Base-by-base conservation (phyloP, 2,329 filamentous ascomycete genomes). In the Pseudopyricularia javanii region DNA sequence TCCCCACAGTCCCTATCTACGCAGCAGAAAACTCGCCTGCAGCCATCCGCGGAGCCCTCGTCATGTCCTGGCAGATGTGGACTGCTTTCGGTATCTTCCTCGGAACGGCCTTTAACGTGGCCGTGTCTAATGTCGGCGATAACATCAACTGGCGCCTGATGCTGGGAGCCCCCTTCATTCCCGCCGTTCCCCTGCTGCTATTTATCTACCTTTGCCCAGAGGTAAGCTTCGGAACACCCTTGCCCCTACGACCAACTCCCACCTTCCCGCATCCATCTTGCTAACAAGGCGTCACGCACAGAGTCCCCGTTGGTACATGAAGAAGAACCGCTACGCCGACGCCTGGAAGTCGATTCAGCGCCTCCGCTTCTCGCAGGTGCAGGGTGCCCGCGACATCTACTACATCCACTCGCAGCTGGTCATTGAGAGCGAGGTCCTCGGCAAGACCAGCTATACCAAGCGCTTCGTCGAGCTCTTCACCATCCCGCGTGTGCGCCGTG, bases 21-120 rank as follows among this genome's bases (percentile, higher is more conserved):
- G 80, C 82, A 0, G 84, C 84, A 3, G 84, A 88, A 63, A 83
- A 75, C 37, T 76, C 80, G 0, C 83, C 83, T 0, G 78, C 82
- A 0, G 67, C 65, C 43, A 79, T 86, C 47, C 76, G 83, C 54
- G 83, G 83, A 50, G 83, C 82, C 1, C 69, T 88, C 5, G 83
- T 86, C 33, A 89, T 89, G 85, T 63, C 64, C 68, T 74, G 66
- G 66, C 63, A 65, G 56, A 58, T 73, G 65, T 74, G 71, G 70
- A 74, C 70, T 0, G 71, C 72, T 1, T 63, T 63, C 33, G 63
- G 54, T 7, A 53, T 33, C 57, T 62, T 70, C 48, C 59, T 86
- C 3, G 82, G 79, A 1, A 83, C 82, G 2, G 80, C 82, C 2
- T 80, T 85, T 57, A 76, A 85, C 37, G 73, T 75, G 0, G 73